Percentiles rank a stretch among this genome's conserved stretches.
phyloP scores from a whole-genome alignment of 345 rosid genomes.

The Hibiscus trionum region DNA sequence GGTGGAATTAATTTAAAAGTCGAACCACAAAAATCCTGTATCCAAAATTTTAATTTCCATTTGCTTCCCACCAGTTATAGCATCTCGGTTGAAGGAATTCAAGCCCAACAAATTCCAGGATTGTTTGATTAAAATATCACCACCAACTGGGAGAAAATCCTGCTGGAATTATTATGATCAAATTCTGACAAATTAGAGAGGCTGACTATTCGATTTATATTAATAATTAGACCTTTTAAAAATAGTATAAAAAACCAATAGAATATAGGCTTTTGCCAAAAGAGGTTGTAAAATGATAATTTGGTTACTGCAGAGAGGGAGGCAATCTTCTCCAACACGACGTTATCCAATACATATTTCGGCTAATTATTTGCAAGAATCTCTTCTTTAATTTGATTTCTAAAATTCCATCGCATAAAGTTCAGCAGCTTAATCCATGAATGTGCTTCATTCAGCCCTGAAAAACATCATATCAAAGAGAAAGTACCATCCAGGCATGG shows the following conservation, averaged over 20 bases:
- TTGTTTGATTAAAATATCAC: too few relatives aligned
- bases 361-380: neutral
- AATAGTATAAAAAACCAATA: neutral
- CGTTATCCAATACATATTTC: neutral
- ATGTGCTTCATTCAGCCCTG: slow-evolving; percentile 7
- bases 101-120: too few relatives aligned
- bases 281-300: neutral
- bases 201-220: too few relatives aligned
- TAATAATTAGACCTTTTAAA: too few relatives aligned
- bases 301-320: neutral
- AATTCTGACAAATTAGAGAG: too few relatives aligned
- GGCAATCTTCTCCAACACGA: neutral
- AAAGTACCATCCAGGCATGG: neutral
- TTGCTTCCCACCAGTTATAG: too few relatives aligned
- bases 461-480: neutral
- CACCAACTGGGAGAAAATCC: too few relatives aligned
- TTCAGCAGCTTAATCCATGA: slow-evolving; percentile 4
- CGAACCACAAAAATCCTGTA: too few relatives aligned
- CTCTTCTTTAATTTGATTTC: slow-evolving; percentile 11
- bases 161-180: too few relatives aligned
- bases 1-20: too few relatives aligned
- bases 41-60: too few relatives aligned
- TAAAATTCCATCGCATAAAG: neutral
- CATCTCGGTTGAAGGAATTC: too few relatives aligned
- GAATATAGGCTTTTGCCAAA: neutral